Conservation (phyloP, 1,284 basidiomycete species). For the Mycosarcoma maydis region DNA sequence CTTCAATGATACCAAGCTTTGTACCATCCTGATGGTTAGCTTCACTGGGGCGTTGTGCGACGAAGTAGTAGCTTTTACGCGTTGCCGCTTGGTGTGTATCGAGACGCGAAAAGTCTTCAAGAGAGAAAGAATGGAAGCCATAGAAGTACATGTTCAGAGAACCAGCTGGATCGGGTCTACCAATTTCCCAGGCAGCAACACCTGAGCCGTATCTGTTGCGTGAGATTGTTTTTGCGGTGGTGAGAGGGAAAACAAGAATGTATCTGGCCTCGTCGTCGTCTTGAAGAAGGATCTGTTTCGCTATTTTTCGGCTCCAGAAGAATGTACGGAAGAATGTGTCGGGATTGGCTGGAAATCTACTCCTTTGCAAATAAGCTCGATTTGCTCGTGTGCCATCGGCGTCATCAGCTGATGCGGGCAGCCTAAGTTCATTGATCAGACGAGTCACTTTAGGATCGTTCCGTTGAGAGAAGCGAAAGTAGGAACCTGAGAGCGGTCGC, state of each 20-base stretch:
- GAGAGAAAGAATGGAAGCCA: conserved; percentile 6
- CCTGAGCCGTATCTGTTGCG: neutral
- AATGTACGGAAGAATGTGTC: neutral
- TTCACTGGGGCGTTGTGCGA: neutral
- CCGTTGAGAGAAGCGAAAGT: neutral
- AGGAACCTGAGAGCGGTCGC: neutral
- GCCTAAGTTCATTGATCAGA: neutral
- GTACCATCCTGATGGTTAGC: neutral
- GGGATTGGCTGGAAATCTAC: too few species aligned
- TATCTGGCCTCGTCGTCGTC: neutral
- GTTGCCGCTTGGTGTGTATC: neutral
- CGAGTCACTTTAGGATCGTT: neutral
- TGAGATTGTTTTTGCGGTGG: neutral
- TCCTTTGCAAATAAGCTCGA: too few species aligned
- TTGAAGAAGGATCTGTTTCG: neutral
- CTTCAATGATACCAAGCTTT: neutral
- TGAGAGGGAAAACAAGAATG: neutral
- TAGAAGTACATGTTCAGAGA: neutral
- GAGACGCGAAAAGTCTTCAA: neutral
- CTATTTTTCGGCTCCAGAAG: neutral
- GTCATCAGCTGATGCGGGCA: neutral
- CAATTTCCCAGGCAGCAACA: conserved; percentile 3
- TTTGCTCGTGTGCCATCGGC: too few species aligned
- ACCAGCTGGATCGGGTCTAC: neutral
- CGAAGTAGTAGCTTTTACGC: neutral